Evolutionary conservation across 495 filamentous ascomycete species (phyloP).

Genomic region (Jackrogersella minutella): DNA sequence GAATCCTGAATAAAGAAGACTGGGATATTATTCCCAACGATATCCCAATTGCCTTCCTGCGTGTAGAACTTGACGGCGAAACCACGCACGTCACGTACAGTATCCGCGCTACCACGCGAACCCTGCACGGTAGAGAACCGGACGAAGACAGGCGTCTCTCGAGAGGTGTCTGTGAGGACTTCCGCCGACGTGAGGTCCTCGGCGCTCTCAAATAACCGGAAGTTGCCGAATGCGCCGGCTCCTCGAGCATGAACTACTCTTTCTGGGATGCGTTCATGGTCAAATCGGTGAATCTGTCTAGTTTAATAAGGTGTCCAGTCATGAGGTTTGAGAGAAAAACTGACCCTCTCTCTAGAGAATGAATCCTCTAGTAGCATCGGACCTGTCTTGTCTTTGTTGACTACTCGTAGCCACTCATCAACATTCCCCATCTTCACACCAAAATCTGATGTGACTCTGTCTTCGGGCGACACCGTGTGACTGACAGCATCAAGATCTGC

Average conservation of each 20-base stretch:
- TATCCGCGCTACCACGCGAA: conserved; percentile 60
- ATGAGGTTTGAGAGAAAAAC: conserved; percentile 54
- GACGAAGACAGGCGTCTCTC: conserved; percentile 79
- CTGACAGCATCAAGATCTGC: conserved; percentile 50
- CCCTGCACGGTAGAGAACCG: conserved; percentile 88
- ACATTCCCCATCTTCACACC: conserved; percentile 76
- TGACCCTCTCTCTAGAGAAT: conserved; percentile 78
- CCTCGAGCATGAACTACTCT: conserved; percentile 90
- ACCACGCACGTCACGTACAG: conserved; percentile 24
- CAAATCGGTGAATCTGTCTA: conserved; percentile 44
- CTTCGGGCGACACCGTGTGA: conserved; percentile 43
- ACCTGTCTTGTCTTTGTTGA: conserved; percentile 66
- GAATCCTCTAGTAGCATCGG: conserved; percentile 84
- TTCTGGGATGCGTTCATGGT: conserved; percentile 73
- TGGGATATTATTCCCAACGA: conserved; percentile 72
- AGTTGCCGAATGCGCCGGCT: conserved; percentile 82
- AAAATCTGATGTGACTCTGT: conserved; percentile 74
- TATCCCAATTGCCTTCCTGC: conserved; percentile 66
- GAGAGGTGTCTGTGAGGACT: conserved; percentile 80
- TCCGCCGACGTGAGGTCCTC: conserved; percentile 74
- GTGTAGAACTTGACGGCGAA: conserved; percentile 72
- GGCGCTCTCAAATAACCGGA: conserved; percentile 74
- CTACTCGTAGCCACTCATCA: conserved; percentile 81
- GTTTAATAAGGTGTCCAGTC: background rate
- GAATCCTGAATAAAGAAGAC: conserved; percentile 78